These are phyloP conservation scores for Coemansia erecta DNA, from an alignment of 192 early-diverging fungal species.

Conservation along the genomic window DNA sequence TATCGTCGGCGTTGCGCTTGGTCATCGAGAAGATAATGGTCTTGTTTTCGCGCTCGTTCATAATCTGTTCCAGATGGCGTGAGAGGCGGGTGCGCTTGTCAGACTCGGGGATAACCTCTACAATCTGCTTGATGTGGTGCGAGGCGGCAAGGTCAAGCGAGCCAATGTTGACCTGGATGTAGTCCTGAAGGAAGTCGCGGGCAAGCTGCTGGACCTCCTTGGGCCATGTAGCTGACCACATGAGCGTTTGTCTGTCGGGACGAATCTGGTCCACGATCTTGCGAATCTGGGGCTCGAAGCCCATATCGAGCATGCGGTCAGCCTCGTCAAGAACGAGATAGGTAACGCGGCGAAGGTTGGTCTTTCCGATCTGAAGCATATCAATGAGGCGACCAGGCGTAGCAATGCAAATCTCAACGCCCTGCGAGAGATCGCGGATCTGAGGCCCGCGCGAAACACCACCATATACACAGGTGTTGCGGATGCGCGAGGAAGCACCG, in stretches of 20 bases:
- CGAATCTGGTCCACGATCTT: constrained; percentile 97
- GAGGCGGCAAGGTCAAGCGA: constrained; percentile 89
- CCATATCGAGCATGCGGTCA: constrained; percentile 99
- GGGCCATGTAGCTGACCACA: constrained; percentile 99
- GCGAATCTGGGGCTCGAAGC: constrained; percentile 97
- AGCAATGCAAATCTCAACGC: constrained; percentile 95
- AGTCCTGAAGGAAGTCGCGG: constrained; percentile 86
- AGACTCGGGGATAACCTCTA: constrained; percentile 83
- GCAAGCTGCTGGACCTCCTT: constrained; percentile 93
- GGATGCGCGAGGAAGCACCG: constrained; percentile 81
- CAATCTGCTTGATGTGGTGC: constrained; percentile 86
- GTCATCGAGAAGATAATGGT: constrained; percentile 94
- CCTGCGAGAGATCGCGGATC: constrained; percentile 77
- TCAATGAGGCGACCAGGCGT: constrained; percentile 98
- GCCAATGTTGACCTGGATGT: constrained; percentile 96
- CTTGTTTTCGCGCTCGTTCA: constrained; percentile 83
- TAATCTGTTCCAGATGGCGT: constrained; percentile 77
- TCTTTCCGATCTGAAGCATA: constrained; percentile 85
- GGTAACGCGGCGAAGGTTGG: constrained; percentile 91
- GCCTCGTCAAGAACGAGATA: constrained; percentile 98
- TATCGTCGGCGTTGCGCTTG: constrained; percentile 88
- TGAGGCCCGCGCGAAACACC: constrained; percentile 91
- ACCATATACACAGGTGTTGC: constrained; percentile 94
- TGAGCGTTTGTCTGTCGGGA: constrained; percentile 95
- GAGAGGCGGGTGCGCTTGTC: constrained; percentile 81